Conservation (phyloP, 805 yeast genomes). For the Torulaspora maleeae region DNA sequence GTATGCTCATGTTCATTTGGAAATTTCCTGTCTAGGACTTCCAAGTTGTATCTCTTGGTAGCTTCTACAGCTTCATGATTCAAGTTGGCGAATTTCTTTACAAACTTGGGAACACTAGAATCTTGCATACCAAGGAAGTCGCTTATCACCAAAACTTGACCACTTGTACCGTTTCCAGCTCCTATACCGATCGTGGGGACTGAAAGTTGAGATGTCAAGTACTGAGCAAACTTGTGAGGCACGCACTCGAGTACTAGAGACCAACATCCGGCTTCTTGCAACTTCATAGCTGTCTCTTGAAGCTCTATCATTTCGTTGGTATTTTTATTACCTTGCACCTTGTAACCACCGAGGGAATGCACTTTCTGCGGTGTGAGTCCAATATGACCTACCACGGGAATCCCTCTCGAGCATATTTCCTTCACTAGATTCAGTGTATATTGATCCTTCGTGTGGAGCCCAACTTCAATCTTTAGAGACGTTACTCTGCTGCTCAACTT, state of each 20-base stretch:
- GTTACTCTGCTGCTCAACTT: constrained; percentile 28
- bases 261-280: constrained; percentile 75
- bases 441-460: constrained; percentile 39
- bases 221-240: constrained; percentile 65
- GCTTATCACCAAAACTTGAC: constrained; percentile 85
- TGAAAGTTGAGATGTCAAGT: constrained; percentile 52
- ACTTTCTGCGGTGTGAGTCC: constrained; percentile 90
- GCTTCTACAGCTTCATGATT: constrained; percentile 48
- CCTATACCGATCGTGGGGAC: constrained; percentile 95
- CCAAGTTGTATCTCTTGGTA: constrained; percentile 50
- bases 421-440: constrained; percentile 49
- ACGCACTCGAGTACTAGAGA: constrained; percentile 77
- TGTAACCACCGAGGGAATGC: constrained; percentile 77
- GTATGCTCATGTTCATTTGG: constrained; percentile 62
- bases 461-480: constrained; percentile 71
- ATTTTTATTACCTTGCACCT: constrained; percentile 69
- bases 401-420: constrained; percentile 60
- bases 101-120: constrained; percentile 62
- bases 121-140: constrained; percentile 77
- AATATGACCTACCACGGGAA: constrained; percentile 87
- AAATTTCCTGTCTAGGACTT: constrained; percentile 51
- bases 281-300: constrained; percentile 58
- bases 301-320: constrained; percentile 51
- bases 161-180: constrained; percentile 79
- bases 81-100: constrained; percentile 59